Conservation (phyloP, 148 eudicot genomes). For the Amaranthus hypochondriacus region DNA sequence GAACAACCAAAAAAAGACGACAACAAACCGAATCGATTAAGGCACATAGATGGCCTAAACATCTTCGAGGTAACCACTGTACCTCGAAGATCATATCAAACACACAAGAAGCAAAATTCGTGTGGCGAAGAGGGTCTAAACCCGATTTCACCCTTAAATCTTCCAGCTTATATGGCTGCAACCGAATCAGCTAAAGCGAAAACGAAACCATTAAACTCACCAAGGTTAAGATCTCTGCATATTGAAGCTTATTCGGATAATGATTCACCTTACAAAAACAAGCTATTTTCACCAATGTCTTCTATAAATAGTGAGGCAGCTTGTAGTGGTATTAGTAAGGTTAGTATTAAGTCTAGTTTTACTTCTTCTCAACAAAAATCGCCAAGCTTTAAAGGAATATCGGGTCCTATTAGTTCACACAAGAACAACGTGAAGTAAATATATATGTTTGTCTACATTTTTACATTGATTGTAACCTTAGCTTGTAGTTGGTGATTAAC, state of each 20-base stretch:
- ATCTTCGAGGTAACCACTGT: slow-evolving; percentile 18
- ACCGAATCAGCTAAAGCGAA: slow-evolving; percentile 70
- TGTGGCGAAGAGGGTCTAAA: slow-evolving; percentile 32
- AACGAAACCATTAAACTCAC: slow-evolving; percentile 53
- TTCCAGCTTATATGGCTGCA: slow-evolving; percentile 78
- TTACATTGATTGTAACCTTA: neutral
- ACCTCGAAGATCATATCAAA: slow-evolving; percentile 46
- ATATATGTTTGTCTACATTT: slow-evolving; percentile 14
- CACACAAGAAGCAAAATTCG: slow-evolving; percentile 46
- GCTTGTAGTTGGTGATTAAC: neutral
- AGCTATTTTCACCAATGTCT: slow-evolving; percentile 52
- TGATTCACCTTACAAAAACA: slow-evolving; percentile 61
- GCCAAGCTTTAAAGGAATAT: slow-evolving; percentile 35
- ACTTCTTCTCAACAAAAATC: slow-evolving; percentile 39
- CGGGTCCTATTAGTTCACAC: slow-evolving; percentile 21
- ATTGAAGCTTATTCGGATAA: slow-evolving; percentile 41
- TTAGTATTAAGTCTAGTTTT: slow-evolving; percentile 21
- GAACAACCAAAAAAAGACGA: slow-evolving; percentile 39
- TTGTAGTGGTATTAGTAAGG: slow-evolving; percentile 32
- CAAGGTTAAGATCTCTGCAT: slow-evolving; percentile 44
- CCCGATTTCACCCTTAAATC: slow-evolving; percentile 31
- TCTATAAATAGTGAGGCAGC: slow-evolving; percentile 57
- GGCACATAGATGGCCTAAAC: slow-evolving; percentile 13
- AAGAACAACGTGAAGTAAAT: slow-evolving; percentile 13
- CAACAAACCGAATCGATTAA: slow-evolving; percentile 25